A percentile compares a stretch with the other conserved stretches of the same genome.
These are phyloP conservation scores for Tinospora cordifolia DNA, from an alignment of 164 flowering plant species.

Conservation along the genomic window DNA sequence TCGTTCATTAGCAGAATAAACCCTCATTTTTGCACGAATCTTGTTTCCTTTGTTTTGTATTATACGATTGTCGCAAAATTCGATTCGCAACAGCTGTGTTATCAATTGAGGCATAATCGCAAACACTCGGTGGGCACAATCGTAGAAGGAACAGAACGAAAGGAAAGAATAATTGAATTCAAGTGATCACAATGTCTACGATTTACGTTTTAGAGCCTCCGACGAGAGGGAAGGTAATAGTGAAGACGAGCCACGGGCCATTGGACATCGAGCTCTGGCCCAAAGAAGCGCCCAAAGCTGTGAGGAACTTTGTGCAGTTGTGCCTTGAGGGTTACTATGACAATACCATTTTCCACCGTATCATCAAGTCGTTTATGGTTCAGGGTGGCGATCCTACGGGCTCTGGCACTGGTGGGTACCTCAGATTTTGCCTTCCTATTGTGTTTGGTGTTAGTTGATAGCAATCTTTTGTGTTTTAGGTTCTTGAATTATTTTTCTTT, in stretches of 20 bases:
- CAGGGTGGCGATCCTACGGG: slow-evolving; percentile 97
- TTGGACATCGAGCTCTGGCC: slow-evolving; percentile 97
- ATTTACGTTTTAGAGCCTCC: slow-evolving; percentile 86
- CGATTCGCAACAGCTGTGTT: no score
- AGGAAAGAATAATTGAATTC: background rate
- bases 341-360: slow-evolving; percentile 80
- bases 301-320: slow-evolving; percentile 85
- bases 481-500: no score
- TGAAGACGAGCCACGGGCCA: slow-evolving; percentile 73
- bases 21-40: no score
- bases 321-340: slow-evolving; percentile 90
- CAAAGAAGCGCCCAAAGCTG: slow-evolving; percentile 91
- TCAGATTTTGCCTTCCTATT: no score
- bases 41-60: no score
- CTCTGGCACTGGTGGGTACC: slow-evolving; percentile 56
- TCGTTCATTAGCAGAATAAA: no score
- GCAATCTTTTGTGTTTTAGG: no score
- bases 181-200: slow-evolving; percentile 57
- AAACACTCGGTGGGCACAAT: background rate
- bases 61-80: no score
- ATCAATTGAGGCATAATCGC: background rate
- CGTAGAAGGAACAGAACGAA: no score
- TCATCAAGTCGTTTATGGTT: slow-evolving; percentile 73
- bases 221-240: slow-evolving; percentile 83
- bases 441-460: no score